phyloP scores from a whole-genome alignment of 345 rosid genomes.

The Lepidium aucheri region DNA sequence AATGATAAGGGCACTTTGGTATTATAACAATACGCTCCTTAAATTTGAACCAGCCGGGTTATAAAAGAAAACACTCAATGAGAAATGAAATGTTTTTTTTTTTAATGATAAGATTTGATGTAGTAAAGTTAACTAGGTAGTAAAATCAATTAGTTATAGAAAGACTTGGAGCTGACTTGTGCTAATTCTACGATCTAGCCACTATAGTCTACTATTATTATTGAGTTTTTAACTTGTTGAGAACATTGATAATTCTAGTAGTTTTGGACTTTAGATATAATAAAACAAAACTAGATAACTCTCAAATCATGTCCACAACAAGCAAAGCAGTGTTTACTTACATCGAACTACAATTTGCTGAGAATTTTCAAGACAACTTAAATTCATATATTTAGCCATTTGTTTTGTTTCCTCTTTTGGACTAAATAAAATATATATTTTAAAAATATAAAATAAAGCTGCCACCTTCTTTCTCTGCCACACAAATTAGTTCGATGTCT shows the following conservation, averaged over 20 bases:
- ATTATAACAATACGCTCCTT: no score
- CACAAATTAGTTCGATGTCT: constrained; percentile 7
- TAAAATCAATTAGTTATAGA: not conserved
- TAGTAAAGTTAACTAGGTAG: not conserved
- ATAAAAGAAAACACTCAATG: no score
- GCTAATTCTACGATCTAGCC: not conserved
- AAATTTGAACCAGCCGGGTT: no score
- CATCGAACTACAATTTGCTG: constrained; percentile 29
- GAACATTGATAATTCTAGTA: not conserved
- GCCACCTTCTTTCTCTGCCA: constrained; percentile 27
- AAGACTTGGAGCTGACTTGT: not conserved
- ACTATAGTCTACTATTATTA: not conserved
- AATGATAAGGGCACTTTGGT: no score
- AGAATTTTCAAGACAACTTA: constrained; percentile 15
- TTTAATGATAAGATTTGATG: no score
- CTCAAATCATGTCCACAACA: not conserved
- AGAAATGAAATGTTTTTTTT: no score
- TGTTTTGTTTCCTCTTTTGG: constrained; percentile 28
- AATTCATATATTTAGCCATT: constrained; percentile 14
- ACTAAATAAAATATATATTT: not conserved
- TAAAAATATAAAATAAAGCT: constrained; percentile 5
- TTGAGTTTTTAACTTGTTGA: not conserved
- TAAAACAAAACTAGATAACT: not conserved
- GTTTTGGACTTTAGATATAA: no score
- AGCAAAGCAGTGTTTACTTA: constrained; percentile 23